Evolutionary conservation across 805 yeast species (phyloP).

Genomic region (Ogataea pini): DNA sequence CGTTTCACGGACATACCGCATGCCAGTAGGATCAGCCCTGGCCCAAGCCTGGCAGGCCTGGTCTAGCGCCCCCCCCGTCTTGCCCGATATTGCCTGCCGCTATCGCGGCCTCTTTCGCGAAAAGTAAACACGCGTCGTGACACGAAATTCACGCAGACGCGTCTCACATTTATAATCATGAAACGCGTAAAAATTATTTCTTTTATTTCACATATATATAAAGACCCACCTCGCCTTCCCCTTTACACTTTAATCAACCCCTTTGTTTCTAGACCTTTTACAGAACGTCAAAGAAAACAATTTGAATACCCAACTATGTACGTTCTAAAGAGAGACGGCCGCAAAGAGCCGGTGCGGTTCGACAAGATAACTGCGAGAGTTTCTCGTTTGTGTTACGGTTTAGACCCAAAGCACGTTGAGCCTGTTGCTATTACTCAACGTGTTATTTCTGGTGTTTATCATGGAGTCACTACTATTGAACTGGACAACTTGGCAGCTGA

Average conservation of each 20-base stretch:
- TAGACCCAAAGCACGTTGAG: constrained; percentile 88
- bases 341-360: constrained; percentile 89
- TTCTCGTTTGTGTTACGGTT: constrained; percentile 90
- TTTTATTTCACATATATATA: constrained; percentile 5
- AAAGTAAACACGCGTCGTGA: constrained; percentile 5
- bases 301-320: constrained; percentile 49
- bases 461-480: constrained; percentile 94
- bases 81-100: too few species aligned
- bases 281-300: not conserved
- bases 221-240: not conserved
- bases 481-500: constrained; percentile 84
- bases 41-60: too few species aligned
- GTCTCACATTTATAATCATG: constrained; percentile 2
- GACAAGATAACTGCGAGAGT: constrained; percentile 96
- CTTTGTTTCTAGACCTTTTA: not conserved
- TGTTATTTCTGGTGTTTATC: constrained; percentile 93
- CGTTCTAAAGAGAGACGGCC: constrained; percentile 91
- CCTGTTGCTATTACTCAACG: constrained; percentile 95
- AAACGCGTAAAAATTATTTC: constrained; percentile 13
- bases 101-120: too few species aligned
- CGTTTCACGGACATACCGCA: too few species aligned
- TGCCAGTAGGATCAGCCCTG: too few species aligned
- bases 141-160: constrained; percentile 2
- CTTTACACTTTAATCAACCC: not conserved
- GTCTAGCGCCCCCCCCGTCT: too few species aligned